Percentiles rank a stretch among this genome's conserved stretches.
Evolutionary conservation across 1,284 basidiomycete species (phyloP).

Genomic region (Bondarzewia mesenterica): DNA sequence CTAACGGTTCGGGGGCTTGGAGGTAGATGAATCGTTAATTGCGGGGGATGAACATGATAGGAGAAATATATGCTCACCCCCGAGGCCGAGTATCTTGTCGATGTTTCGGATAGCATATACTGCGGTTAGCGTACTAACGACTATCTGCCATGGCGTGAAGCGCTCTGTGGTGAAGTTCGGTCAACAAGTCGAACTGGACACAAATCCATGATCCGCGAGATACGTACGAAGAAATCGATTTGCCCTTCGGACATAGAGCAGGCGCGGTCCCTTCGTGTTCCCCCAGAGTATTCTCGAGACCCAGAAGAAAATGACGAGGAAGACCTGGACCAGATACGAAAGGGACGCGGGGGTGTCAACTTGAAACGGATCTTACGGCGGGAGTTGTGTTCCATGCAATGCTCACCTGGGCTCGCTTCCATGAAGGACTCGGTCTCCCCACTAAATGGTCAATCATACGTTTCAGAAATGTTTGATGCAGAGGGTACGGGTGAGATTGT

Average conservation of each 20-base stretch:
- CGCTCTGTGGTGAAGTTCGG: constrained; percentile 46
- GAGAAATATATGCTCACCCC: constrained; percentile 41
- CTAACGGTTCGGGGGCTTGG: constrained; percentile 88
- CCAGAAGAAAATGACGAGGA: constrained; percentile 89
- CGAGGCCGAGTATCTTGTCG: constrained; percentile 82
- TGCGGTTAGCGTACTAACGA: constrained; percentile 77
- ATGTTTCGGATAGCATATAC: constrained; percentile 84
- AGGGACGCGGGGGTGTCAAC: not conserved
- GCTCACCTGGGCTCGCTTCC: constrained; percentile 28
- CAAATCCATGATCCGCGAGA: not conserved
- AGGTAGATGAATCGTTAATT: constrained; percentile 4
- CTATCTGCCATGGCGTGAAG: constrained; percentile 93
- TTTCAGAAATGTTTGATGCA: constrained; percentile 3
- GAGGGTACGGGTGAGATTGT: not conserved
- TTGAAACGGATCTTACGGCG: too few relatives aligned
- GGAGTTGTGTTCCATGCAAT: not conserved
- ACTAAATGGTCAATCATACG: constrained; percentile 32
- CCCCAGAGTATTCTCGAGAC: constrained; percentile 70
- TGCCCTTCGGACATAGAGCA: constrained; percentile 52
- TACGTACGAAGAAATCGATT: constrained; percentile 57
- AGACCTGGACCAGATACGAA: constrained; percentile 44
- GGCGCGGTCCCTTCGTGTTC: constrained; percentile 55
- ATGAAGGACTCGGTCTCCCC: constrained; percentile 28
- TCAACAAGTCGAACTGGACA: not conserved
- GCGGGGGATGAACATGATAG: not conserved